Evolutionary conservation across 2,329 filamentous ascomycete species (phyloP), one percentile per base, ranked within the genome.

Genomic region (Ophidiomyces ophidiicola): DNA sequence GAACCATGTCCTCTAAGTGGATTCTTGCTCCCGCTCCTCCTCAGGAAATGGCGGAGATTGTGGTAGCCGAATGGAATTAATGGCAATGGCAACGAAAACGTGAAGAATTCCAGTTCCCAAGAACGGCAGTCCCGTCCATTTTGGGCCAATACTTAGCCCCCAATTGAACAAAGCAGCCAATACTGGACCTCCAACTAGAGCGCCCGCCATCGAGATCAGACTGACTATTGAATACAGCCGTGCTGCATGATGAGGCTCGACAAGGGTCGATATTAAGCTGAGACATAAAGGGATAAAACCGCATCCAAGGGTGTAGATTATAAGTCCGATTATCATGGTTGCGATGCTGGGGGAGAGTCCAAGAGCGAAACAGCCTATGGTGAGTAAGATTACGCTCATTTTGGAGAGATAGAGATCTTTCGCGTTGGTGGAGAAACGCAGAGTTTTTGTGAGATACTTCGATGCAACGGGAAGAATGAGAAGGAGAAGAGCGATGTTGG

Each of bases 51-150:
- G 2, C 17, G 15, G 10, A 6, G 11, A 5, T 18, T 15, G n/a
- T 14, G 44, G 44, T 21, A 48, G 14, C 25, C 33, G 32, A 11
- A 48, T 34, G n/a, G 12, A 32, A 32, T 33, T 41, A 32, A 48
- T 21, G 7, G 42, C 40, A 7, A 43, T 21, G 5, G 20, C 28
- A 36, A 46, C 30, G 15, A 45, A 12, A 8, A 36, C 45, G 46
- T 62, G 62, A 14, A 60, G 43, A 1, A 50, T 42, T 18, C 57
- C 53, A 2, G 58, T 60, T 42, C 61, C 56, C 49, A 63, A 57
- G 56, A 62, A 71, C 0, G 68, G 66, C 25, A 70, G 43, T 4
- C 68, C 68, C 24, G 68, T 56, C 67, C 67, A 70, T 4, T 52
- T 44, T 5, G 28, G 18, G 1, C 67, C 68, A 5, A 68, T 40